Percentiles rank a stretch among this genome's conserved stretches.
Evolutionary conservation across 495 filamentous ascomycete species (phyloP).

Genomic region (Penicillium goetzii): DNA sequence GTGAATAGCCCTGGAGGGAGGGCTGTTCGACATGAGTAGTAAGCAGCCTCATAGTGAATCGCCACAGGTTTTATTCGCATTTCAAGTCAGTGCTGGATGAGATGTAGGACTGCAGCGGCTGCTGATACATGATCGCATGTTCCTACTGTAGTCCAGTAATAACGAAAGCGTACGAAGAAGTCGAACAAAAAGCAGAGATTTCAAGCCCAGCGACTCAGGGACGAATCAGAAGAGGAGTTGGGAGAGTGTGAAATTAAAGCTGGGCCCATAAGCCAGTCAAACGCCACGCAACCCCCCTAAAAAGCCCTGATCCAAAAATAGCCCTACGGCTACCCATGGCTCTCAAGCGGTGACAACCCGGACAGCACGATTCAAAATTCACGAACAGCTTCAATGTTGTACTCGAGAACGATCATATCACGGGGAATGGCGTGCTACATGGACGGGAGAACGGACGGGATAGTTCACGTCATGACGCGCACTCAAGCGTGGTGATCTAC

Average conservation of each 20-base stretch:
- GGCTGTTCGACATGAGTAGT: neutral
- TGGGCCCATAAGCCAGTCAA: constrained; percentile 1
- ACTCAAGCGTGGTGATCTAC: constrained; percentile 8
- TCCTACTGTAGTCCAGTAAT: neutral
- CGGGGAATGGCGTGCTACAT: constrained; percentile 5
- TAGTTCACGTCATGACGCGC: constrained; percentile 14
- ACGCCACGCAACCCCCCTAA: constrained; percentile 12
- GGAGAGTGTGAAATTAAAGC: constrained; percentile 5
- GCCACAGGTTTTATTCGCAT: neutral
- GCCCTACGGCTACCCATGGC: neutral
- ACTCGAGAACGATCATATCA: neutral
- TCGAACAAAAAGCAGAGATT: neutral
- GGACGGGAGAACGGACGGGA: constrained; percentile 2
- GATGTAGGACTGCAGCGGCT: neutral
- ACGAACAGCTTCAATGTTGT: constrained; percentile 1
- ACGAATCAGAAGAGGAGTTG: neutral
- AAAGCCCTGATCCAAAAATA: constrained; percentile 20
- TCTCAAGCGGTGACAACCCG: constrained; percentile 1
- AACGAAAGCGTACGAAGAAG: neutral
- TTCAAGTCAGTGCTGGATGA: neutral
- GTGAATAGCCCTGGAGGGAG: neutral
- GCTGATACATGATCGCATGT: neutral
- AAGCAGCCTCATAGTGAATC: neutral
- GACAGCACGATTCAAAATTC: neutral
- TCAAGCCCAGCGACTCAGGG: neutral